These are phyloP conservation scores for Rhododendron henanense DNA, from an alignment of 148 eudicot species.

Conservation along the genomic window DNA sequence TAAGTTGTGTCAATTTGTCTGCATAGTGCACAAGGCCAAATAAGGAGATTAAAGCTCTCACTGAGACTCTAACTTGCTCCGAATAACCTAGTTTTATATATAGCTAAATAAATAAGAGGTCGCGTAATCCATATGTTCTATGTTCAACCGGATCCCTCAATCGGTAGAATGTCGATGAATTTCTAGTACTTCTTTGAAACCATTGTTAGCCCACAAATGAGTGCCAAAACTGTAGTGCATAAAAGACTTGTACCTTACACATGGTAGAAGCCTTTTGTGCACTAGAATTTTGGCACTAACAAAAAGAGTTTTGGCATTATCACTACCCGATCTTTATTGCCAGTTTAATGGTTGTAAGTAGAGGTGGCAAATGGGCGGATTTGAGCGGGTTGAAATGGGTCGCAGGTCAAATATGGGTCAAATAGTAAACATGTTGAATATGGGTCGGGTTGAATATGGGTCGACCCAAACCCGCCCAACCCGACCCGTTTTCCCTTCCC, in stretches of 20 bases:
- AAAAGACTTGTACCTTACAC: not conserved
- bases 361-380: too few species aligned
- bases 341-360: not conserved
- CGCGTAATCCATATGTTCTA: not conserved
- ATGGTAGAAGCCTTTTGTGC: not conserved
- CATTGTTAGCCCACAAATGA: not conserved
- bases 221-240: not conserved
- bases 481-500: too few species aligned
- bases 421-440: too few species aligned
- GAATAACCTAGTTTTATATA: not conserved
- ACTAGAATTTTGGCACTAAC: too few species aligned
- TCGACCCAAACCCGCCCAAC: too few species aligned
- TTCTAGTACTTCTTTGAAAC: not conserved
- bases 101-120: not conserved
- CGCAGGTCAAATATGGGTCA: too few species aligned
- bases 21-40: not conserved
- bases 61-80: not conserved
- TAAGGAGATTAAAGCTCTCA: not conserved
- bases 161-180: not conserved
- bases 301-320: too few species aligned
- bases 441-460: too few species aligned
- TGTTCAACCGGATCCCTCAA: not conserved
- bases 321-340: not conserved
- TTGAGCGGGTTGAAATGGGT: too few species aligned
- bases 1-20: not conserved